Percentiles rank a stretch among this genome's conserved stretches.
Evolutionary conservation across 164 flowering plant species (phyloP).

Genomic region (Platanus orientalis): DNA sequence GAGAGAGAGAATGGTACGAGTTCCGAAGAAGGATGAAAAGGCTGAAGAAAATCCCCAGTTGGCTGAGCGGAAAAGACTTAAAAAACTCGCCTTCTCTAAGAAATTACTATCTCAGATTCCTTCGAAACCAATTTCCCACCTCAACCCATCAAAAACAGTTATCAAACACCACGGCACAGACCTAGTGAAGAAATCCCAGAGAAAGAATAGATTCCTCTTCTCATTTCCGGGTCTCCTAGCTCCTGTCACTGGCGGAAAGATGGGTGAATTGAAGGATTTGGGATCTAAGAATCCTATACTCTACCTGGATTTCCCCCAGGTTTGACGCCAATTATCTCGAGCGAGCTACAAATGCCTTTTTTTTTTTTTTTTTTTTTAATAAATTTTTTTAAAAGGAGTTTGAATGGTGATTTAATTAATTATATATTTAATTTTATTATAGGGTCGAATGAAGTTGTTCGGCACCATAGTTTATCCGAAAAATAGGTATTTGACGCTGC

Average conservation of each 20-base stretch:
- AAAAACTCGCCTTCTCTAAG: conserved; percentile 44
- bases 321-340: conserved; percentile 2
- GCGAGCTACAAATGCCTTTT: background rate
- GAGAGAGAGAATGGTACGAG: background rate
- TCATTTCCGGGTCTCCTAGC: conserved; percentile 84
- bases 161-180: conserved; percentile 81
- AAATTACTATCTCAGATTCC: conserved; percentile 46
- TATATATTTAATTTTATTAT: conserved; percentile 5
- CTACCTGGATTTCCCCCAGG: conserved; percentile 91
- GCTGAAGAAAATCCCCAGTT: conserved; percentile 33
- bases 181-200: conserved; percentile 68
- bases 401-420: background rate
- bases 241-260: conserved; percentile 72
- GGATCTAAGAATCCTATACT: conserved; percentile 80
- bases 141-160: conserved; percentile 58
- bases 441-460: conserved; percentile 94
- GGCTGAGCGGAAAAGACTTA: conserved; percentile 55
- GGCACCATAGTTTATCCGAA: conserved; percentile 87
- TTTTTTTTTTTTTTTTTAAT: too few relatives aligned
- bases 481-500: conserved; percentile 83
- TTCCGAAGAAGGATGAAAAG: conserved; percentile 1
- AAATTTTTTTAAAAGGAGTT: too few relatives aligned
- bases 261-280: conserved; percentile 81
- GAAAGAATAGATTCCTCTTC: conserved; percentile 79
- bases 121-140: conserved; percentile 21